Conservation (phyloP, 2,329 filamentous ascomycete genomes). For the Podosphaera fusca region DNA sequence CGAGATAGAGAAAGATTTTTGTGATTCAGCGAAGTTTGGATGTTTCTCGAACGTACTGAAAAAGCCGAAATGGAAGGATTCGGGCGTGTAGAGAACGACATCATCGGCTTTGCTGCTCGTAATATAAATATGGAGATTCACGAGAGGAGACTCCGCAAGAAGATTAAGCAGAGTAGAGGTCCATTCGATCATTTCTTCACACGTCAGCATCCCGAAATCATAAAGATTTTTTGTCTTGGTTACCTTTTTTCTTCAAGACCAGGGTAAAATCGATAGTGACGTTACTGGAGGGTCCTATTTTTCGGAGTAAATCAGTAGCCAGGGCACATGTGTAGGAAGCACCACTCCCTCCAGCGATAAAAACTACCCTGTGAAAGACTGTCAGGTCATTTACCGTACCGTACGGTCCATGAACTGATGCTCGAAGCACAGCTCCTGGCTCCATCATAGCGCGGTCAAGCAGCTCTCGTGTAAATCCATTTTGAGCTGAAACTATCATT, state of each 20-base stretch:
- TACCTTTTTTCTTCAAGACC: slow-evolving; percentile 24
- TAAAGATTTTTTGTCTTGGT: background rate
- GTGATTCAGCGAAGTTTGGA: background rate
- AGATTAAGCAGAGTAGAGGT: slow-evolving; percentile 11
- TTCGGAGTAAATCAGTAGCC: slow-evolving; percentile 22
- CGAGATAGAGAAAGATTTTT: background rate
- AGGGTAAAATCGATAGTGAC: slow-evolving; percentile 24
- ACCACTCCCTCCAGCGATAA: slow-evolving; percentile 36
- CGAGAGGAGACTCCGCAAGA: slow-evolving; percentile 5
- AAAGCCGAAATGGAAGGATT: background rate
- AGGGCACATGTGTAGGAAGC: slow-evolving; percentile 33
- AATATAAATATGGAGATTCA: background rate
- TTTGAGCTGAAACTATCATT: slow-evolving; percentile 32
- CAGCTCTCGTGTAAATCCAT: slow-evolving; percentile 33
- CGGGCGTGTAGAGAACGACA: background rate
- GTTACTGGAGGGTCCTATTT: slow-evolving; percentile 16
- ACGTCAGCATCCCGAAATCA: background rate
- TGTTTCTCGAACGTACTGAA: background rate
- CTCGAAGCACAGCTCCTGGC: slow-evolving; percentile 24
- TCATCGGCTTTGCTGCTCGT: background rate
- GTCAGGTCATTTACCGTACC: slow-evolving; percentile 29
- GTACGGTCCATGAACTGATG: slow-evolving; percentile 35
- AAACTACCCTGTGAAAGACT: slow-evolving; percentile 28
- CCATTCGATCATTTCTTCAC: slow-evolving; percentile 11
- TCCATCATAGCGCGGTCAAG: slow-evolving; percentile 26